These are phyloP conservation scores for Haematococcus lacustris DNA, from an alignment of 139 green algal genomes.

Conservation along the genomic window DNA sequence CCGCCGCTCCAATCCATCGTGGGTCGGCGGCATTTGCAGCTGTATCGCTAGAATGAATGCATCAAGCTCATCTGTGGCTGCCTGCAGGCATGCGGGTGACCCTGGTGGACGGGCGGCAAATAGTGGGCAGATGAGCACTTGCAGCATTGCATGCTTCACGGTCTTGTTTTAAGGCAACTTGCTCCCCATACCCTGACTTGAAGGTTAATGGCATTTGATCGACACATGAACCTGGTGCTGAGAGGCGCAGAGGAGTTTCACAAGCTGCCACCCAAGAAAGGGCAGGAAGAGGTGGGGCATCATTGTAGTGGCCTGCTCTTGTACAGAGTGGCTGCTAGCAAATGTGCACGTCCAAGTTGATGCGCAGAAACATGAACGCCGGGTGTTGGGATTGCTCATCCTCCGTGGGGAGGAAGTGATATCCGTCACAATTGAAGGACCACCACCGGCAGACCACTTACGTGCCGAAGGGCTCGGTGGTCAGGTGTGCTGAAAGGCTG, in stretches of 20 bases:
- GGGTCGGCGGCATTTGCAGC: no score
- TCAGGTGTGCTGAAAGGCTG: background rate
- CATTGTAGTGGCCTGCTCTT: background rate
- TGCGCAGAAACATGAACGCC: slow-evolving; percentile 75
- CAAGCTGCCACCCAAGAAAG: slow-evolving; percentile 93
- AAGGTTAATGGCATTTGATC: no score
- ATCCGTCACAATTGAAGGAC: slow-evolving; percentile 91
- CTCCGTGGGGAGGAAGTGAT: slow-evolving; percentile 93
- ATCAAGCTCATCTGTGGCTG: no score
- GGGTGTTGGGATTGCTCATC: slow-evolving; percentile 91
- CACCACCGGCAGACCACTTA: slow-evolving; percentile 76
- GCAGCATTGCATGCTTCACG: no score
- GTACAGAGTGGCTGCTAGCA: background rate
- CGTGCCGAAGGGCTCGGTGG: slow-evolving; percentile 1
- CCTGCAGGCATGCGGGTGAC: slow-evolving; percentile 81
- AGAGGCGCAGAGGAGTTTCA: slow-evolving; percentile 93
- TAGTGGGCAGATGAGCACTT: slow-evolving; percentile 84
- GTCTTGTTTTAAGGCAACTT: no score
- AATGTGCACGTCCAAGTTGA: background rate
- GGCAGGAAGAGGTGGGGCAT: slow-evolving; percentile 66
- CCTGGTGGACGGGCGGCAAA: slow-evolving; percentile 77
- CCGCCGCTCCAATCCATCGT: no score
- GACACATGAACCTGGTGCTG: slow-evolving; percentile 97
- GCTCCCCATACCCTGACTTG: no score
- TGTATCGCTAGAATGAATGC: no score